Percentiles rank a stretch among this genome's conserved stretches.
Evolutionary conservation across 1,284 basidiomycete genomes (phyloP).

Genomic region (Leccinum subatratum): DNA sequence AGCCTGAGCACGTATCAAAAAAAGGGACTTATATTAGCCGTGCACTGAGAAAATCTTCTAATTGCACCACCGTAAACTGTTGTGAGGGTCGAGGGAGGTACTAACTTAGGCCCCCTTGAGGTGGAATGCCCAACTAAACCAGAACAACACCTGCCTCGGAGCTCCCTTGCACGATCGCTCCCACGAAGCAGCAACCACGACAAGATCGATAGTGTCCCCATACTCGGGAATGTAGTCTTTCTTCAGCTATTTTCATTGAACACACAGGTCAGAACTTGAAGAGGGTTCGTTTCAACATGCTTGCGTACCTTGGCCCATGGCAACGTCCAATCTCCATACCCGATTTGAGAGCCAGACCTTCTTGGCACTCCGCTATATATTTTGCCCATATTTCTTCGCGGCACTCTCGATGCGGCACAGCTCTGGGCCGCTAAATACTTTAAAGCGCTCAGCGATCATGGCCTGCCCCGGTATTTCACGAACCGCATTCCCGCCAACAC

Average conservation of each 20-base stretch:
- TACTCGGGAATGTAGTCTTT: conserved; percentile 80
- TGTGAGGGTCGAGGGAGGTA: conserved; percentile 67
- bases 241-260: conserved; percentile 39
- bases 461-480: conserved; percentile 53
- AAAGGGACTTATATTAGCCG: conserved; percentile 35
- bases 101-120: conserved; percentile 38
- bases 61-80: conserved; percentile 73
- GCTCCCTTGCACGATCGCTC: conserved; percentile 71
- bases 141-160: conserved; percentile 52
- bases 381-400: conserved; percentile 24
- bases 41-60: conserved; percentile 39
- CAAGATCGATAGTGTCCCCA: conserved; percentile 76
- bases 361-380: conserved; percentile 48
- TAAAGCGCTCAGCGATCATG: conserved; percentile 52
- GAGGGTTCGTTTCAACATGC: background rate
- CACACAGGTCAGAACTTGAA: background rate
- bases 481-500: conserved; percentile 76
- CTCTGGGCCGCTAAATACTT: conserved; percentile 34
- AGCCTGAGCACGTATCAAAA: background rate
- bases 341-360: conserved; percentile 77
- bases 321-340: conserved; percentile 58
- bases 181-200: conserved; percentile 73
- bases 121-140: background rate
- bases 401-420: conserved; percentile 12
- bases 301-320: conserved; percentile 73